These are phyloP conservation scores for Epichloe bromicola DNA, from an alignment of 2,329 filamentous ascomycete species.

Conservation along the genomic window DNA sequence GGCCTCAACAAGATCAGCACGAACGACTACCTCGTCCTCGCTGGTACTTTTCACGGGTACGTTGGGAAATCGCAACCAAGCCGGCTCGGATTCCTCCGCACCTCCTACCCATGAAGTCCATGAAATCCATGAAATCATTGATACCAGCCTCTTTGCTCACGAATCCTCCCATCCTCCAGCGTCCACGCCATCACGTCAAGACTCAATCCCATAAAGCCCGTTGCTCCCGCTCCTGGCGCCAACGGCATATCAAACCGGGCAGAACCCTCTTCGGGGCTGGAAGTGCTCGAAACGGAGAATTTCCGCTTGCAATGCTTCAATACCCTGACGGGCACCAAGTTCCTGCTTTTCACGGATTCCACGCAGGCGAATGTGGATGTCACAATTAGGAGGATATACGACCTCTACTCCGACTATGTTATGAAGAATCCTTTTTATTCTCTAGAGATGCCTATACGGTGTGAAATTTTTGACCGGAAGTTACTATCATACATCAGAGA, in stretches of 20 bases:
- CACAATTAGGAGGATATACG: slow-evolving; percentile 76
- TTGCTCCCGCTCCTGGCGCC: slow-evolving; percentile 21
- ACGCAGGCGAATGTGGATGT: slow-evolving; percentile 78
- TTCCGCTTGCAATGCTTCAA: slow-evolving; percentile 95
- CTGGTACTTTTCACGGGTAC: slow-evolving; percentile 92
- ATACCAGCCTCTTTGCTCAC: slow-evolving; percentile 4
- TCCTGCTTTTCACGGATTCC: slow-evolving; percentile 85
- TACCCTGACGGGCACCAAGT: slow-evolving; percentile 89
- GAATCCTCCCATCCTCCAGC: slow-evolving; percentile 22
- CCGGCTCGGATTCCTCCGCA: too few relatives aligned
- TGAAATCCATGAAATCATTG: too few relatives aligned
- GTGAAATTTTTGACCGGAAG: slow-evolving; percentile 88
- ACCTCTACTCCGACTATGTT: slow-evolving; percentile 90
- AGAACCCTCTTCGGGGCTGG: slow-evolving; percentile 63
- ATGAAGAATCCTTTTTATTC: slow-evolving; percentile 99
- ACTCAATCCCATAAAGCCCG: slow-evolving; percentile 40
- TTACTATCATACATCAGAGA: slow-evolving; percentile 68
- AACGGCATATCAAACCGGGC: slow-evolving; percentile 33
- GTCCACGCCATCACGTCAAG: slow-evolving; percentile 58
- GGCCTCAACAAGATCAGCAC: slow-evolving; percentile 77
- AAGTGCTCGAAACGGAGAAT: slow-evolving; percentile 85
- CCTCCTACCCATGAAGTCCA: too few relatives aligned
- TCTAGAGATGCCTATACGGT: slow-evolving; percentile 91
- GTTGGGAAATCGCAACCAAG: slow-evolving; percentile 7
- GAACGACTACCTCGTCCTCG: slow-evolving; percentile 94